phyloP scores from a whole-genome alignment of 73 alveolate genomes.

The Halteria grandinella region DNA sequence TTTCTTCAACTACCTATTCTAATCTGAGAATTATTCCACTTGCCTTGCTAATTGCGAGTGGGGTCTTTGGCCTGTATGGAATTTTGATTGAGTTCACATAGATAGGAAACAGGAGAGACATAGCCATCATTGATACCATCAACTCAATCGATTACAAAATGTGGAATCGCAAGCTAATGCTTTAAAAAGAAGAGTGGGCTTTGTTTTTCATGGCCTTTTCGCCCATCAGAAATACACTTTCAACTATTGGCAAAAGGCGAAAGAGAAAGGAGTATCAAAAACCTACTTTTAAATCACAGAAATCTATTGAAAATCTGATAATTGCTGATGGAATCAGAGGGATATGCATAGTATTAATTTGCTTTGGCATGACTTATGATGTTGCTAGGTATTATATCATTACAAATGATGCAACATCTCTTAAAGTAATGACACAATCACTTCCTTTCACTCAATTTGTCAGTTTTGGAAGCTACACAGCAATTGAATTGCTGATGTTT shows the following conservation, averaged over 20 bases:
- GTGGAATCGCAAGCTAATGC: constrained; percentile 22
- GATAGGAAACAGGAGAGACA: constrained; percentile 28
- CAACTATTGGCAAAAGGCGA: background rate
- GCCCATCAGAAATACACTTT: constrained; percentile 23
- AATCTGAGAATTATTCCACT: too few species aligned
- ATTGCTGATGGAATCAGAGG: constrained; percentile 16
- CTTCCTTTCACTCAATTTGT: background rate
- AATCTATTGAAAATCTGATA: constrained; percentile 9
- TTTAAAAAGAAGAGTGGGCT: constrained; percentile 38
- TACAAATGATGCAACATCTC: background rate
- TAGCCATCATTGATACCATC: background rate
- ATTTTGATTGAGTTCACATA: constrained; percentile 31
- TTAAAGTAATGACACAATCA: background rate
- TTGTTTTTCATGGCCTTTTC: constrained; percentile 38
- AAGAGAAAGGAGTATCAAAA: constrained; percentile 12
- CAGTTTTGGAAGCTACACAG: constrained; percentile 5
- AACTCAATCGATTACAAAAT: background rate
- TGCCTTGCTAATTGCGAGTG: background rate
- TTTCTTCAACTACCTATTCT: too few species aligned
- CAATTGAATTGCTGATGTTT: background rate
- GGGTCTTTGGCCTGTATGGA: constrained; percentile 31
- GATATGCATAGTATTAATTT: background rate
- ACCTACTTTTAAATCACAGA: constrained; percentile 19
- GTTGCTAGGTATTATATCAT: background rate
- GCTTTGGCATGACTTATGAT: constrained; percentile 17